Evolutionary conservation across 2,329 filamentous ascomycete species (phyloP), one percentile per base, ranked within the genome.

Genomic region (Sarocladiaceae sp.): DNA sequence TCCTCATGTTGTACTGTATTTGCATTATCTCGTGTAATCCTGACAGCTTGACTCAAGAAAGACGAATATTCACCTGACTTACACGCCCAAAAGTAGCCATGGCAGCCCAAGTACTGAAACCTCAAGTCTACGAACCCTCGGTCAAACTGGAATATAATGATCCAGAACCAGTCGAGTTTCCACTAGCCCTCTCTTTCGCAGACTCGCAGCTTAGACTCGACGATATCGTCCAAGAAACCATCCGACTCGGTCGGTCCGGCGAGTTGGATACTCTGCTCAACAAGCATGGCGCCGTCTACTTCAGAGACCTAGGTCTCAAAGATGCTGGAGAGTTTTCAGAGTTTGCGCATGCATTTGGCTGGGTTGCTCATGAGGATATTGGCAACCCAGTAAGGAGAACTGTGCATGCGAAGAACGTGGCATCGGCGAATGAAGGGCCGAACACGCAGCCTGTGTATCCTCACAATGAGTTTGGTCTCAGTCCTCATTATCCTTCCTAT

Each of bases 391-490:
- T 66, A 2, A 52, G 64, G 28, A 57, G 66, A 13, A 69, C 63
- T 1, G 55, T 67, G 0, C 39, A 68, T 20, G 67, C 65, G 0
- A 60, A 58, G 35, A 70, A 70, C 33, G 61, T 69, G 7, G 67
- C 68, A 53, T 70, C 67, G 0, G 66, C 67, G 0, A 70, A 69
- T 31, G 66, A 70, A 51, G 66, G 68, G 59, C 62, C 35, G 2
- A 23, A n/a, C 13, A 29, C 53, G 54, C 55, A 71, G n/a, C 68
- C 68, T 0, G 70, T 69, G 22, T 71, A 65, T 66, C 67, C 67
- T 4, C 68, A 69, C 20, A 68, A 65, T 28, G 67, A 70, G 52
- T 70, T 69, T 28, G 67, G 67, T 1, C 69, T 65, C 66, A 68
- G 65, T 2, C 69, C 61, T 1, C 64, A 69, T 51, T 64, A 70